These are phyloP conservation scores for Aspergillus cejpii DNA, from an alignment of 2,329 filamentous ascomycete species.

Conservation along the genomic window DNA sequence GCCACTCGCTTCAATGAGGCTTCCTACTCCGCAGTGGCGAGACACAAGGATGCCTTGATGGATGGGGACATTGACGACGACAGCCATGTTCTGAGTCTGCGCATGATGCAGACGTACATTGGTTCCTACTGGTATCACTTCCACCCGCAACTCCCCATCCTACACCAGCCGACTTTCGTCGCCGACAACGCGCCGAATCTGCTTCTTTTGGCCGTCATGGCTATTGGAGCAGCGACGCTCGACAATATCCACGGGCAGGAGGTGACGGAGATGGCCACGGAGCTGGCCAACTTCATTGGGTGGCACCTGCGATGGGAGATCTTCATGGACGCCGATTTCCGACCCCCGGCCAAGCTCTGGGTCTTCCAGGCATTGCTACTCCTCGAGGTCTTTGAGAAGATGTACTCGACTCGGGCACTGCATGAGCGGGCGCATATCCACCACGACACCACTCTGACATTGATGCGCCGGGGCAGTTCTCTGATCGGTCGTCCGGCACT, in stretches of 20 bases:
- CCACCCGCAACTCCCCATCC: slow-evolving; percentile 85
- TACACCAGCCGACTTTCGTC: slow-evolving; percentile 90
- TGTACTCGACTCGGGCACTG: slow-evolving; percentile 85
- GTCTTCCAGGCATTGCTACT: slow-evolving; percentile 86
- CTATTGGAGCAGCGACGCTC: slow-evolving; percentile 82
- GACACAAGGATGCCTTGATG: slow-evolving; percentile 68
- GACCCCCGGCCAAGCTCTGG: slow-evolving; percentile 91
- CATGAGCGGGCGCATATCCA: slow-evolving; percentile 96
- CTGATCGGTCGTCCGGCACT: slow-evolving; percentile 77
- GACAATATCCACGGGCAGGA: slow-evolving; percentile 73
- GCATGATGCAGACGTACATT: slow-evolving; percentile 95
- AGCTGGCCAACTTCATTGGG: slow-evolving; percentile 81
- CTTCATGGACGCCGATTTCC: slow-evolving; percentile 83
- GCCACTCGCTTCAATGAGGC: slow-evolving; percentile 73
- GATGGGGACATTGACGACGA: slow-evolving; percentile 66
- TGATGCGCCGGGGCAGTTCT: slow-evolving; percentile 90
- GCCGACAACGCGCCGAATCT: slow-evolving; percentile 80
- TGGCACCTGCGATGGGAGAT: slow-evolving; percentile 95
- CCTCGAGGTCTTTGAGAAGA: slow-evolving; percentile 92
- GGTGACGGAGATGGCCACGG: slow-evolving; percentile 67
- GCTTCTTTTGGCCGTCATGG: slow-evolving; percentile 80
- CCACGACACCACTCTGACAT: slow-evolving; percentile 86
- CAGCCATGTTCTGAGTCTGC: slow-evolving; percentile 64
- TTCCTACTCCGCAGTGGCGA: slow-evolving; percentile 64
- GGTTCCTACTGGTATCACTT: slow-evolving; percentile 92